Percentiles rank a stretch among this genome's conserved stretches.
Conservation (phyloP, 2,329 filamentous ascomycete species). For the Neofusicoccum parvum region DNA sequence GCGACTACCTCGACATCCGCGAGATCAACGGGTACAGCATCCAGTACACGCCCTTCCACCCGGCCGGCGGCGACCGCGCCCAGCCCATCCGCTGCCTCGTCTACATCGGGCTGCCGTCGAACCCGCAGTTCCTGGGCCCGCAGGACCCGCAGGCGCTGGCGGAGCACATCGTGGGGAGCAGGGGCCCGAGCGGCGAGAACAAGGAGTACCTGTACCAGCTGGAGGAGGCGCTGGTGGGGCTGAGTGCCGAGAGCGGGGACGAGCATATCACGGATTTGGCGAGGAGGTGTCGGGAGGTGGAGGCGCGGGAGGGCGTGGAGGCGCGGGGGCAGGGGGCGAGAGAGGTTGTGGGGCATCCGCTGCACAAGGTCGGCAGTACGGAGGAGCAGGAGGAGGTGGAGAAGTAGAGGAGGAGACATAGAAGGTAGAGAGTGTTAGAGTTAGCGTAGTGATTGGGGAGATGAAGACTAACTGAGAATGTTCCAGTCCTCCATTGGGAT, state of each 20-base stretch:
- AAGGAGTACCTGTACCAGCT: slow-evolving; percentile 84
- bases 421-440: background rate
- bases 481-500: background rate
- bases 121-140: slow-evolving; percentile 86
- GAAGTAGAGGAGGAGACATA: slow-evolving; percentile 31
- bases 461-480: background rate
- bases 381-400: slow-evolving; percentile 65
- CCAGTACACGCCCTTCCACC: slow-evolving; percentile 84
- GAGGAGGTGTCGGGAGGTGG: slow-evolving; percentile 67
- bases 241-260: slow-evolving; percentile 79
- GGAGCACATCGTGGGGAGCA: slow-evolving; percentile 74
- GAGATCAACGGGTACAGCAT: slow-evolving; percentile 98
- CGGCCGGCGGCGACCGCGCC: slow-evolving; percentile 48
- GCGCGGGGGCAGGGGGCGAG: slow-evolving; percentile 64
- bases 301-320: slow-evolving; percentile 56
- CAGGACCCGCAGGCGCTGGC: slow-evolving; percentile 79
- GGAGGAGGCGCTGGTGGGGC: slow-evolving; percentile 70
- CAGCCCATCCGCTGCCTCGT: slow-evolving; percentile 62
- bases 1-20: slow-evolving; percentile 88
- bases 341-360: slow-evolving; percentile 22
- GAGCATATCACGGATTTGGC: slow-evolving; percentile 84
- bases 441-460: background rate
- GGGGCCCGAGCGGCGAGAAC: slow-evolving; percentile 86
- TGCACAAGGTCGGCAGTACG: slow-evolving; percentile 52
- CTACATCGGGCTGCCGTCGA: slow-evolving; percentile 92